Base-by-base conservation (phyloP, 441 rosid species). In the Oxalis stricta region DNA sequence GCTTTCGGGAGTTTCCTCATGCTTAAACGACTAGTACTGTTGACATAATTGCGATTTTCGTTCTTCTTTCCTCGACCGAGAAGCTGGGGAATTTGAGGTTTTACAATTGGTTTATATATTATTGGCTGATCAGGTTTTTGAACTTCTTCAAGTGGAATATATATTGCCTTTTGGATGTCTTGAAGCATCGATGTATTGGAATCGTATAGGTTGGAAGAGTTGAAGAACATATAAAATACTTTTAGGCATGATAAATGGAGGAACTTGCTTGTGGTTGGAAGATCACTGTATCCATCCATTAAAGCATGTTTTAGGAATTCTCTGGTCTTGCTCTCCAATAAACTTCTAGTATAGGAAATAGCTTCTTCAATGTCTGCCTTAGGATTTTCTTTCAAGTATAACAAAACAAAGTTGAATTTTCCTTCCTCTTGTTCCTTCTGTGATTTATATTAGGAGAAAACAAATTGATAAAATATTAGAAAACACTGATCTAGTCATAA, bases 361-460 rank as follows among this genome's bases (percentile, higher is more conserved):
- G 77, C 53, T 15, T 73, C 79, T 40, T 71, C 76, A 18, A 82
- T 61, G 33, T 44, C 21, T 4, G 52, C 44, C 15, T 49, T 61
- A 3, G 62, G 60, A 50, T 69, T 71, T 33, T 64, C 72, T 33
- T 39, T 71, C 68, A 57, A n/a, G 64, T 71, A 58, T 2, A 82
- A 73, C 24, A 61, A 19, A 4, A 71, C 76, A 8, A 51, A 69
- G 63, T 82, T 82, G 17, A 40, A 26, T 49, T 77, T 82, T 13
- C 92, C 86, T 22, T 75, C 65, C 36, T 51, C 64, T 49, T 50
- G 28, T 55, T 78, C 82, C 59, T 71, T 78, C 84, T 78, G 72
- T 7, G 7, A 26, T 37, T 22, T 16, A 10, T 31, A 50, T 34
- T 23, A 17, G 39, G n/a, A n/a, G n/a, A n/a, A n/a, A n/a, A n/a